Conservation (phyloP, 768 basidiomycete genomes). For the Xerocomellus intermedius region DNA sequence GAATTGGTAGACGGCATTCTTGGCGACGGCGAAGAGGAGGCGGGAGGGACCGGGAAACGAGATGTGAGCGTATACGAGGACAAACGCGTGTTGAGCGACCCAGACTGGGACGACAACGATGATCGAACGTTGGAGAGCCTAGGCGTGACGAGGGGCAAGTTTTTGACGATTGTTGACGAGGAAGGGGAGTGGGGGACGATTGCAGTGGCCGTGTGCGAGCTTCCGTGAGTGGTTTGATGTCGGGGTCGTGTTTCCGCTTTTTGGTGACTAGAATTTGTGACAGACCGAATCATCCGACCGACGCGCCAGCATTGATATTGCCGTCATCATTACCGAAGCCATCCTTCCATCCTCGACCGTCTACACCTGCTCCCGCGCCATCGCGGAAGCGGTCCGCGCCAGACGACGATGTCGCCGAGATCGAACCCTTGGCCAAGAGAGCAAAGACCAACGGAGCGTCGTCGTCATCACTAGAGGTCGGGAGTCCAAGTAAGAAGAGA, state of each 20-base stretch:
- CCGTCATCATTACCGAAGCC: constrained; percentile 65
- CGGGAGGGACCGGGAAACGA: constrained; percentile 37
- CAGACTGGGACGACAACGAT: constrained; percentile 90
- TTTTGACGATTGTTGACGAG: constrained; percentile 87
- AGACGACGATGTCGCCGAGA: constrained; percentile 55
- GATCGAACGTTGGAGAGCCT: constrained; percentile 79
- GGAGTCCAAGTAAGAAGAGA: constrained; percentile 63
- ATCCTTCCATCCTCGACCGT: constrained; percentile 40
- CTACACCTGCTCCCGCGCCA: constrained; percentile 41
- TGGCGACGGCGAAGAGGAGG: constrained; percentile 42
- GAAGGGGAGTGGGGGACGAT: constrained; percentile 75
- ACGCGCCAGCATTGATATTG: constrained; percentile 56
- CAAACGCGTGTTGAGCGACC: constrained; percentile 82
- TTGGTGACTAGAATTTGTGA: not conserved
- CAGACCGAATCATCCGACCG: constrained; percentile 56
- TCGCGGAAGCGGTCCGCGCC: constrained; percentile 56
- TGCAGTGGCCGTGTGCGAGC: constrained; percentile 60
- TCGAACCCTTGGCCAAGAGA: constrained; percentile 60
- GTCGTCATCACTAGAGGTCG: constrained; percentile 13
- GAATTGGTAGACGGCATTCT: constrained; percentile 71
- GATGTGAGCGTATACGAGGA: constrained; percentile 87
- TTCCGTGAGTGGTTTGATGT: constrained; percentile 57
- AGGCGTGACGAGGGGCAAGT: constrained; percentile 78
- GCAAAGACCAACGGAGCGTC: constrained; percentile 35
- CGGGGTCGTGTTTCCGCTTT: not conserved